These are phyloP conservation scores for Aspergillus quadrilineatus DNA, from an alignment of 2,329 filamentous ascomycete species.

Conservation along the genomic window DNA sequence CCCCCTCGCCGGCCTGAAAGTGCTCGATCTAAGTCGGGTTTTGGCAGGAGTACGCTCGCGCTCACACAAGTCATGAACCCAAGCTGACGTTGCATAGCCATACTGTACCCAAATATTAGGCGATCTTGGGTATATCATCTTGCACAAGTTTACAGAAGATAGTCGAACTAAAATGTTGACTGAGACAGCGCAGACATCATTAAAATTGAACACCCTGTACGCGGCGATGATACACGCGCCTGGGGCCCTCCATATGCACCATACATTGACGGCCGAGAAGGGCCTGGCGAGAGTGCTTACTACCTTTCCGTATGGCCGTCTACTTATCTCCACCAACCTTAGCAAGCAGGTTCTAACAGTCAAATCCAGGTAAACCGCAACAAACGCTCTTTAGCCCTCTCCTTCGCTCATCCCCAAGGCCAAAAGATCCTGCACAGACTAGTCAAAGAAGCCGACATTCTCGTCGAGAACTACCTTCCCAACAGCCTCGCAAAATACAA, in stretches of 20 bases:
- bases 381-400: constrained; percentile 90
- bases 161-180: not conserved
- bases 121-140: constrained; percentile 75
- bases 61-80: not conserved
- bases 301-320: constrained; percentile 69
- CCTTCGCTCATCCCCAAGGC: constrained; percentile 80
- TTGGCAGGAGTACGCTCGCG: constrained; percentile 7
- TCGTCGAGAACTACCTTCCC: constrained; percentile 96
- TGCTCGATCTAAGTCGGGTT: constrained; percentile 15
- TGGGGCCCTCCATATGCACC: constrained; percentile 94
- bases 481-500: constrained; percentile 84
- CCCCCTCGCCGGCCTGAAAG: constrained; percentile 13
- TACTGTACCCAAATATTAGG: constrained; percentile 97
- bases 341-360: constrained; percentile 19
- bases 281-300: constrained; percentile 90
- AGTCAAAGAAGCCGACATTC: constrained; percentile 78
- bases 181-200: constrained; percentile 80
- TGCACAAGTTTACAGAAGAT: not conserved
- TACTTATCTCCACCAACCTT: no score
- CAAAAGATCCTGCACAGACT: constrained; percentile 85
- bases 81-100: constrained; percentile 58
- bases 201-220: constrained; percentile 89
- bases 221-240: constrained; percentile 89
- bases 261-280: constrained; percentile 61
- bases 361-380: constrained; percentile 79